Evolutionary conservation across 345 rosid species (phyloP).

Genomic region (Arabis hirsuta): DNA sequence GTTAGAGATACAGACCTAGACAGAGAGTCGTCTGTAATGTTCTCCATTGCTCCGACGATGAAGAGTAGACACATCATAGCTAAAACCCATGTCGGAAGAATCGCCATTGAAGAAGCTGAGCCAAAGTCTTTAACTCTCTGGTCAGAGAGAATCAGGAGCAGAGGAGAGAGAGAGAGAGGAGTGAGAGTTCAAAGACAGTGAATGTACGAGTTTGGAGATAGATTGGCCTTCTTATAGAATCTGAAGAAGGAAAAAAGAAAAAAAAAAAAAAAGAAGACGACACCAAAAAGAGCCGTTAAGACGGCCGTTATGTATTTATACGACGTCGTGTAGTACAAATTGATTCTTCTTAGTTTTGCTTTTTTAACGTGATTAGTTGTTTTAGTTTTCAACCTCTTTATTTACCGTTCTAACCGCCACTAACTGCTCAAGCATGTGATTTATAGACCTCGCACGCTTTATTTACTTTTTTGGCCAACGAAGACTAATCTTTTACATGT

Average conservation of each 20-base stretch:
- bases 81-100: conserved; percentile 40
- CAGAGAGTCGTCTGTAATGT: conserved; percentile 26
- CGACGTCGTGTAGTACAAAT: conserved; percentile 13
- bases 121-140: conserved; percentile 20
- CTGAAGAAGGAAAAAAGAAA: not conserved
- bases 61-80: conserved; percentile 34
- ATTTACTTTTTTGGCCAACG: conserved; percentile 12
- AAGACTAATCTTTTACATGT: not conserved
- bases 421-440: conserved; percentile 45
- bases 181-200: conserved; percentile 36
- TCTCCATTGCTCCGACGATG: conserved; percentile 45
- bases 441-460: conserved; percentile 36
- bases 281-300: conserved; percentile 45
- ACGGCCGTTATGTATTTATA: conserved; percentile 45
- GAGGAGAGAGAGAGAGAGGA: conserved; percentile 32
- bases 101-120: conserved; percentile 38
- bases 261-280: conserved; percentile 15
- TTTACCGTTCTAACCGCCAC: conserved; percentile 47
- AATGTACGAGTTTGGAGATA: conserved; percentile 41
- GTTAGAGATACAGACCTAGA: conserved; percentile 30
- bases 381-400: not conserved
- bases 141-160: conserved; percentile 33
- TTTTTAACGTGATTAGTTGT: conserved; percentile 37
- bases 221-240: conserved; percentile 39
- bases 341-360: conserved; percentile 11